These are phyloP conservation scores for Alliaria petiolata DNA, from an alignment of 345 rosid genomes.

Conservation along the genomic window DNA sequence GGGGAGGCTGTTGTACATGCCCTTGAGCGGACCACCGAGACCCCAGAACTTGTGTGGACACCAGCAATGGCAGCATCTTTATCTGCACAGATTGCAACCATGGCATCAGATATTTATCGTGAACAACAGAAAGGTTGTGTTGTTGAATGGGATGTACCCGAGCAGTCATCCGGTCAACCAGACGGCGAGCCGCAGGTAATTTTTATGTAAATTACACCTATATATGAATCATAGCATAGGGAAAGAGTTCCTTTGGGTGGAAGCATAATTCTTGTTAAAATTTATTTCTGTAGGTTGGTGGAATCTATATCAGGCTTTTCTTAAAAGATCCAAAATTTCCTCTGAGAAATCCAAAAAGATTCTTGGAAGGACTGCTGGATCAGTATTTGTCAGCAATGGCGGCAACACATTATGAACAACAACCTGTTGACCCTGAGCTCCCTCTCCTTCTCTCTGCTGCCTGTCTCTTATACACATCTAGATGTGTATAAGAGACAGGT, in stretches of 20 bases:
- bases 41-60: constrained; percentile 99
- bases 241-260: neutral
- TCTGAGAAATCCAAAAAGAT: constrained; percentile 90
- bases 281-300: constrained; percentile 70
- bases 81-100: constrained; percentile 91
- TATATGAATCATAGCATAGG: neutral
- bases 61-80: constrained; percentile 98
- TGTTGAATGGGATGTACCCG: constrained; percentile 97
- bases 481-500: too few relatives aligned
- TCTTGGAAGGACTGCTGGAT: constrained; percentile 95
- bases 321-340: constrained; percentile 97
- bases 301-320: constrained; percentile 90
- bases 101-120: constrained; percentile 87
- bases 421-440: constrained; percentile 84
- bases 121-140: constrained; percentile 95
- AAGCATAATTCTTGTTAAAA: constrained; percentile 6
- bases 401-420: constrained; percentile 79
- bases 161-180: constrained; percentile 88
- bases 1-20: constrained; percentile 95
- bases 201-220: neutral
- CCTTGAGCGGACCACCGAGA: constrained; percentile 90
- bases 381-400: constrained; percentile 94
- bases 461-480: too few relatives aligned
- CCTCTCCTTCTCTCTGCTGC: constrained; percentile 93
- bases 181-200: constrained; percentile 92